Percentiles rank a stretch among this genome's conserved stretches.
These are phyloP conservation scores for Manihot esculenta DNA, from an alignment of 441 rosid genomes.

Conservation along the genomic window DNA sequence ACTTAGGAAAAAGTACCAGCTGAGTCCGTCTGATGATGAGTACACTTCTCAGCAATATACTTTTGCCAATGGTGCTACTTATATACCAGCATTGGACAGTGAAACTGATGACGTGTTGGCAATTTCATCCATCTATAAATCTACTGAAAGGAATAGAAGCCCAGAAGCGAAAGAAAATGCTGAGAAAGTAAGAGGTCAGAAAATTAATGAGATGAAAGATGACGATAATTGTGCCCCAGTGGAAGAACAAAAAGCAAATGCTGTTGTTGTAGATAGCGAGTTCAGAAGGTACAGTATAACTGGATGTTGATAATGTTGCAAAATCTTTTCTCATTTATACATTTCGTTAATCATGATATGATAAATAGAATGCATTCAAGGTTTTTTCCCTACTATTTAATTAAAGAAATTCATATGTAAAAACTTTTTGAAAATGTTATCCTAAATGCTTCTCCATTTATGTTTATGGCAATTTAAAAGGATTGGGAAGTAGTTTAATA, in stretches of 20 bases:
- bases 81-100: constrained; percentile 20
- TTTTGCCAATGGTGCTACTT: constrained; percentile 18
- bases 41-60: constrained; percentile 21
- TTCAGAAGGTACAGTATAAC: constrained; percentile 33
- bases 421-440: background rate
- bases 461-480: background rate
- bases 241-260: constrained; percentile 13
- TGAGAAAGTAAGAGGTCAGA: constrained; percentile 23
- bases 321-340: background rate
- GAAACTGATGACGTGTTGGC: constrained; percentile 32
- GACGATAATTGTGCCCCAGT: background rate
- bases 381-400: background rate
- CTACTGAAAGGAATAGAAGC: constrained; percentile 25
- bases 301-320: background rate
- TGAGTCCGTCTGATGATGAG: constrained; percentile 47
- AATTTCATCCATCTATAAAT: constrained; percentile 31
- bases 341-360: background rate
- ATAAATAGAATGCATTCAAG: background rate
- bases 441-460: background rate
- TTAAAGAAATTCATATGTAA: background rate
- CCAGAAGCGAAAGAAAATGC: constrained; percentile 23
- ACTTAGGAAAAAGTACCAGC: constrained; percentile 47
- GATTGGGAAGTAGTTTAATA: background rate
- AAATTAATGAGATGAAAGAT: constrained; percentile 22
- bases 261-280: constrained; percentile 17